These are phyloP conservation scores for Fusarium veterinarium DNA, from an alignment of 2,329 filamentous ascomycete species.

Conservation along the genomic window DNA sequence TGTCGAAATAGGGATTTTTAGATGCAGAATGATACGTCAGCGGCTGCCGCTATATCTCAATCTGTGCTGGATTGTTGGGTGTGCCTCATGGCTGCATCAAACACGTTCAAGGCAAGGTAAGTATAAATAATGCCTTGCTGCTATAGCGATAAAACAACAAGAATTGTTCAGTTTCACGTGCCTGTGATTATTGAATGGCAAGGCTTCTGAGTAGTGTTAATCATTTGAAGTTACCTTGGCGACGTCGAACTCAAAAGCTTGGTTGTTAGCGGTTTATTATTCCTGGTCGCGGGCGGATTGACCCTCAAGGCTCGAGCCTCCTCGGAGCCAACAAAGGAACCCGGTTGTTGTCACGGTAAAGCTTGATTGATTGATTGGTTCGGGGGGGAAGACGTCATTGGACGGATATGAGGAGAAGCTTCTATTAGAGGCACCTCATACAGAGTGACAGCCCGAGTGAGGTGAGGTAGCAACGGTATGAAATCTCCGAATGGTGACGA, in stretches of 20 bases:
- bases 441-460: not conserved
- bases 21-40: conserved; percentile 30
- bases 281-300: not conserved
- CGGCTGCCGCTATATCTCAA: conserved; percentile 16
- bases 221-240: not conserved
- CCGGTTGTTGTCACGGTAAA: conserved; percentile 2
- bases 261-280: not conserved
- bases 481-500: conserved; percentile 14
- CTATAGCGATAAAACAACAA: not conserved
- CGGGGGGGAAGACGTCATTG: conserved; percentile 23
- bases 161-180: not conserved
- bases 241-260: not conserved
- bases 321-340: not conserved
- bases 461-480: not conserved
- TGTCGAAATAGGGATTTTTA: not conserved
- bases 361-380: conserved; percentile 3
- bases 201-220: not conserved
- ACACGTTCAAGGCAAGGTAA: not conserved
- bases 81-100: not conserved
- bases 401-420: conserved; percentile 19
- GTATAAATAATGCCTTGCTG: not conserved
- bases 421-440: not conserved
- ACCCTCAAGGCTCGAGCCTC: not conserved
- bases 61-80: conserved; percentile 13
- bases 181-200: not conserved